These are phyloP conservation scores for Hypoxylon cercidicola DNA, from an alignment of 495 filamentous ascomycete species.

Conservation along the genomic window DNA sequence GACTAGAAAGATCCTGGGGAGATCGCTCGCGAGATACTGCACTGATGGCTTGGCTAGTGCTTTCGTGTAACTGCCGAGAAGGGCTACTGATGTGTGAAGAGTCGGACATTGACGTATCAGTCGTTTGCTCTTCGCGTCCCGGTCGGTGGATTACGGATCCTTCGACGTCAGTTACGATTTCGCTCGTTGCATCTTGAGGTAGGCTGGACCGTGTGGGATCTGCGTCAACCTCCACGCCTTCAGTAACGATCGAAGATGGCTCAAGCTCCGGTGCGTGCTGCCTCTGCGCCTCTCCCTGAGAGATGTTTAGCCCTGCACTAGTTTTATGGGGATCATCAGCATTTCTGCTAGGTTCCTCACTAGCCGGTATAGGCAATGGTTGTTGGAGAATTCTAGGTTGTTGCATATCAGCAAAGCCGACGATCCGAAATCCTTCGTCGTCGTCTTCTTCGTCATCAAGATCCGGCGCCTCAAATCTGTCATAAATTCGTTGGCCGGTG, in stretches of 20 bases:
- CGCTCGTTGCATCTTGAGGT: conserved; percentile 2
- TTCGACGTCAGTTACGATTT: neutral
- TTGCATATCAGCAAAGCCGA: conserved; percentile 54
- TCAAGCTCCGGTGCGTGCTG: neutral
- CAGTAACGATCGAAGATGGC: neutral
- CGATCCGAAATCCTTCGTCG: conserved; percentile 50
- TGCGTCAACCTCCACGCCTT: conserved; percentile 6
- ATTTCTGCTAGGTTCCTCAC: conserved; percentile 13
- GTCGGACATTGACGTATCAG: conserved; percentile 26
- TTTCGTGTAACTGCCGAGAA: conserved; percentile 44
- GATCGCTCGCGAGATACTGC: conserved; percentile 6
- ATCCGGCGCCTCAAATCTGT: conserved; percentile 57
- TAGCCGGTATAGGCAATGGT: conserved; percentile 22
- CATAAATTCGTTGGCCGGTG: conserved; percentile 56
- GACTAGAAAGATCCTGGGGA: conserved; percentile 6
- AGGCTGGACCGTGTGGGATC: neutral
- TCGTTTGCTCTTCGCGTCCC: conserved; percentile 24
- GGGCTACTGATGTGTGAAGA: conserved; percentile 42
- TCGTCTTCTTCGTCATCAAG: conserved; percentile 50
- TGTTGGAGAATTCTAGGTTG: conserved; percentile 56
- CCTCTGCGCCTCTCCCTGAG: neutral
- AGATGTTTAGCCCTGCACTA: neutral
- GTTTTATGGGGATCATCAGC: neutral
- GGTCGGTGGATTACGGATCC: conserved; percentile 19
- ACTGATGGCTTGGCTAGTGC: conserved; percentile 31